Evolutionary conservation across 768 basidiomycete genomes (phyloP).

Genomic region (Psilocybe cyanescens): DNA sequence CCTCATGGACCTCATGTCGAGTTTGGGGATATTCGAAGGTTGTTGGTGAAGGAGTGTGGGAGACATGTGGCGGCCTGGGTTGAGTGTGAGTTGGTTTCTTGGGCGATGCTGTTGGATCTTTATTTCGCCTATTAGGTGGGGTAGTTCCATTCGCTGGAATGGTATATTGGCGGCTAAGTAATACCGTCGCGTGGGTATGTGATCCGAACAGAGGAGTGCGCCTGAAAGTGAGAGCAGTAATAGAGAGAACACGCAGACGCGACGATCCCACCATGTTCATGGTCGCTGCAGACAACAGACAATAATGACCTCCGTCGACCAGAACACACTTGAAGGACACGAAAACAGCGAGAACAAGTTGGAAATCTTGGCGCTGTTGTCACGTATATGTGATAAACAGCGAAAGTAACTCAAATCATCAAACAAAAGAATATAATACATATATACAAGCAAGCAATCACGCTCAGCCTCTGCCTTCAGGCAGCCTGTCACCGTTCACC

Average conservation of each 20-base stretch:
- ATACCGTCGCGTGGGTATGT: slow-evolving; percentile 1
- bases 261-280: background rate
- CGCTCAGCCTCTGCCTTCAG: background rate
- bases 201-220: slow-evolving; percentile 1
- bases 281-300: background rate
- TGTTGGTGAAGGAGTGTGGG: slow-evolving; percentile 11
- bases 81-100: slow-evolving; percentile 9
- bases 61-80: background rate
- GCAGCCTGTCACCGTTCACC: too few species aligned
- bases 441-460: background rate
- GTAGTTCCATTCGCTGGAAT: slow-evolving; percentile 5
- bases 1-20: slow-evolving; percentile 47
- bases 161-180: slow-evolving; percentile 21
- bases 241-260: background rate
- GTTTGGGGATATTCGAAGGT: slow-evolving; percentile 19
- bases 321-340: background rate
- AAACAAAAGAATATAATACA: slow-evolving; percentile 14
- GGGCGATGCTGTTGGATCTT: background rate
- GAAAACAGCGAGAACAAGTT: background rate
- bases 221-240: background rate
- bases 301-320: background rate
- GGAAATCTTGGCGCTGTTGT: background rate
- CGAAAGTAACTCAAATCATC: background rate
- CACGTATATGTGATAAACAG: background rate
- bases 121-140: slow-evolving; percentile 5